Evolutionary conservation across 345 rosid genomes (phyloP).

Genomic region (Melaleuca alternifolia): DNA sequence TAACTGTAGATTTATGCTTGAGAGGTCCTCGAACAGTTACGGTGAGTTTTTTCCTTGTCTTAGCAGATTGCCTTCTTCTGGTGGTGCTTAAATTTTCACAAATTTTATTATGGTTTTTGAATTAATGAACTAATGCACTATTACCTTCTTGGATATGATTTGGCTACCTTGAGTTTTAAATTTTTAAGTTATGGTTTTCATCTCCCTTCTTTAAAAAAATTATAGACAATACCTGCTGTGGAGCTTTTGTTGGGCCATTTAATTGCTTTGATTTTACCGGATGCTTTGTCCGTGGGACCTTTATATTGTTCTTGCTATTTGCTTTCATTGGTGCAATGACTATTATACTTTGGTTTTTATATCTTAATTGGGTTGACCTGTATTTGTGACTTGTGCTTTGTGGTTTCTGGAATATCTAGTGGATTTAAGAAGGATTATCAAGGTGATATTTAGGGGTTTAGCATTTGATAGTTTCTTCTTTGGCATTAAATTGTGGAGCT

Average conservation of each 20-base stretch:
- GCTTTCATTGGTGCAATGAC: not conserved
- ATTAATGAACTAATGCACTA: not conserved
- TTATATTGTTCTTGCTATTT: not conserved
- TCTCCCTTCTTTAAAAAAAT: not conserved
- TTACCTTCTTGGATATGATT: not conserved
- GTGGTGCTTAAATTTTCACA: not conserved
- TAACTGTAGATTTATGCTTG: constrained; percentile 93
- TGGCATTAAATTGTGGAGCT: not conserved
- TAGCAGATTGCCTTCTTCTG: not conserved
- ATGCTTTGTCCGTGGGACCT: not conserved
- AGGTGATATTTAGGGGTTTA: not conserved
- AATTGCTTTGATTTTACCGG: not conserved
- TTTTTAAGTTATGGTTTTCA: not conserved
- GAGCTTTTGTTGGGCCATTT: not conserved
- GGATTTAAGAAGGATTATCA: not conserved
- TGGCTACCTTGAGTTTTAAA: not conserved
- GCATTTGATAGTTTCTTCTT: not conserved
- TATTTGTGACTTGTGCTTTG: not conserved
- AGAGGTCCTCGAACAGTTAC: constrained; percentile 81
- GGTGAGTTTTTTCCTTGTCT: constrained; percentile 31
- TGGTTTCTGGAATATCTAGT: not conserved
- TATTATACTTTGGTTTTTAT: not conserved
- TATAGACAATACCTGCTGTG: not conserved
- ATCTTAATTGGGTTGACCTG: not conserved
- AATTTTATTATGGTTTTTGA: not conserved